Base-by-base conservation (phyloP, 2,329 filamentous ascomycete genomes). In the Aspergillus pseudonomiae region DNA sequence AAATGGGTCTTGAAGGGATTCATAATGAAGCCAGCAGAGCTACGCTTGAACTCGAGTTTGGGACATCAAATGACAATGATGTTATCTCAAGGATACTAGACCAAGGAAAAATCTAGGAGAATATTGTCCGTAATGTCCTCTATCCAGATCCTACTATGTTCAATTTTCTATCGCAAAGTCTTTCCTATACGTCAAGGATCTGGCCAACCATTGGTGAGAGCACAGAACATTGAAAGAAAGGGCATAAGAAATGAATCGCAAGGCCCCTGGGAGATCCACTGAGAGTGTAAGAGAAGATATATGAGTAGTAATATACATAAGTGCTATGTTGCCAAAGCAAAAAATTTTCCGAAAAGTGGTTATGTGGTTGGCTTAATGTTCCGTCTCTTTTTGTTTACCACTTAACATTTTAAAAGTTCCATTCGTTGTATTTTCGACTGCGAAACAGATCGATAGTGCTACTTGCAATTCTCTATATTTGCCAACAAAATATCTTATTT, bases 191-290 rank as follows among this genome's bases (percentile, higher is more conserved):
- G 32, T 34, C 32, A 34, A n/a, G 32, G 26, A 28, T 53, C 24
- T 53, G 50, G 50, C 50, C 32, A 53, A 53, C 50, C 50, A 53
- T 26, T 32, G 50, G 50, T 26, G 28, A 30, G 24, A 53, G 28
- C 24, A 26, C 50, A 53, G 50, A 53, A 32, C 24, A 53, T 12
- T n/a, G 50, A 53, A 30, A 21, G 50, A 32, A 26, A 53, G 28
- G 50, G 50, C 50, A 53, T 53, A 21, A 53, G 32, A 26, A 53
- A 53, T 53, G 50, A 53, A 26, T 53, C 50, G 9, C 50, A 53
- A 53, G 50, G 50, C 16, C n/a, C 50, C 1, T 26, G 50, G 50
- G 50, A 26, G 50, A 30, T 53, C 19, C 24, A 32, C 50, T 53
- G 28, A 53, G 26, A 53, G 21, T 53, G 14, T 53, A 32, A 19